Base-by-base conservation (phyloP, 352 stramenopile species). In the Hyphochytrium catenoides region DNA sequence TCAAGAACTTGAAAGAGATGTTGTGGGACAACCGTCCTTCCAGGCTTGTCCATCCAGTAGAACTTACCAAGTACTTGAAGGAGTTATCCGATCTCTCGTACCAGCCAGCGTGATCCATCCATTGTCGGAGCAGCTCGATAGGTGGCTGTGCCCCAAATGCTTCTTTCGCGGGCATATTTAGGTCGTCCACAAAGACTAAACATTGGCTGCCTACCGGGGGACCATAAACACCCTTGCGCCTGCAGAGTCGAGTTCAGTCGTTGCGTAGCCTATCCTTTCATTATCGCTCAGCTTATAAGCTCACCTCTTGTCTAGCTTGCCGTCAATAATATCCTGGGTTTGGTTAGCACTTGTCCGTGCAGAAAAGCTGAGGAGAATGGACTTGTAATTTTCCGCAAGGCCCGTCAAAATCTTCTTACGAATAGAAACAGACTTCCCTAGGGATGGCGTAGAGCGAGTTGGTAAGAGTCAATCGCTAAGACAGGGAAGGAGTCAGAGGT, bases 81-180 rank as follows among this genome's bases (percentile, higher is more conserved):
- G 71, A 68, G 37, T 88, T 89, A 42, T 92, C 75, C 36, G 90
- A 85, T 41, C 74, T 69, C 36, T 93, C 82, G 55, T 93, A 93
- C 76, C 77, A 93, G 3, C 79, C 79, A 3, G 67, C 71, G 40
- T 93, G 75, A 14, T 84, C 79, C 71, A 92, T 92, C 73, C 75
- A 90, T 47, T 92, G 78, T 1, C 79, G 60, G 35, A 93, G 44
- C 8, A 93, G 51, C 45, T 93, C 79, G 21, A 93, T 91, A 3
- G 79, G 77, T 9, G 79, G 79, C 42, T 93, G 79, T 2, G 77
- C 78, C 5, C 79, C 79, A 38, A 91, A 93, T 27, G 74, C 84
- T 44, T 93, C 79, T 38, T 91, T 91, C 0, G 74, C 74, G 0
- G 79, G 79, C 79, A 93, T 92, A 46, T 93, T 93, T 12, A 93